Base-by-base conservation (phyloP, 2,329 filamentous ascomycete genomes). In the Arthrobotrys conoides region DNA sequence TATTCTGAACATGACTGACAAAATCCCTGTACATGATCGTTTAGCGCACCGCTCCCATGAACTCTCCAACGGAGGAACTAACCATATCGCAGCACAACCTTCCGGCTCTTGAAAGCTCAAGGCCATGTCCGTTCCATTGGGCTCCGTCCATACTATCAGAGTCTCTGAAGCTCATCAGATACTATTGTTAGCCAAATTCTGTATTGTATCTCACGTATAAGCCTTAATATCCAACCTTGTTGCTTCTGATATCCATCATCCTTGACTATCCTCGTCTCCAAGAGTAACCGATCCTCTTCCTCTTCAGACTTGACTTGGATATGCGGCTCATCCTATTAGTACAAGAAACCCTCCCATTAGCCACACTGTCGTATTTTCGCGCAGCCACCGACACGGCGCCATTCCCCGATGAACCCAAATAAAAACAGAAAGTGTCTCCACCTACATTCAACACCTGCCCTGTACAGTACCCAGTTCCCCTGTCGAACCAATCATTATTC, bases 401-500 rank as follows among this genome's bases (percentile, higher is more conserved):
- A 9, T 20, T 18, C 16, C 55, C 55, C 16, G 5, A 51, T 24
- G 14, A 10, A 8, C 20, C 22, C 55, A 38, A 36, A 48, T 36
- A 51, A 10, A 24, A 10, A 46, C 2, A 69, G 8, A 70, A 18
- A 48, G 65, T 65, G 80, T 80, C 63, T 76, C 79, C 76, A 81
- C 92, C 84, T 89, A 96, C 92, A 84, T 90, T 88, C 80, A 91
- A 86, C 81, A 92, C 89, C 81, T 90, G 88, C 59, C 94, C 94
- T 77, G 90, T 93, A 85, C 96, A 98, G 85, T 97, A 97, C 80
- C 96, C 96, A 59, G 96, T 99, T 81, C 96, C 96, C 83, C 95
- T 89, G 86, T 99, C 96, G 84, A 95, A 97, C 96, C 96, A 99
- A 90, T 98, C 96, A 88, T 97, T 97, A 86, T 97, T 94, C 85